These are phyloP conservation scores for Tetrahymena thermophila DNA, from an alignment of 73 alveolate species.

Conservation along the genomic window DNA sequence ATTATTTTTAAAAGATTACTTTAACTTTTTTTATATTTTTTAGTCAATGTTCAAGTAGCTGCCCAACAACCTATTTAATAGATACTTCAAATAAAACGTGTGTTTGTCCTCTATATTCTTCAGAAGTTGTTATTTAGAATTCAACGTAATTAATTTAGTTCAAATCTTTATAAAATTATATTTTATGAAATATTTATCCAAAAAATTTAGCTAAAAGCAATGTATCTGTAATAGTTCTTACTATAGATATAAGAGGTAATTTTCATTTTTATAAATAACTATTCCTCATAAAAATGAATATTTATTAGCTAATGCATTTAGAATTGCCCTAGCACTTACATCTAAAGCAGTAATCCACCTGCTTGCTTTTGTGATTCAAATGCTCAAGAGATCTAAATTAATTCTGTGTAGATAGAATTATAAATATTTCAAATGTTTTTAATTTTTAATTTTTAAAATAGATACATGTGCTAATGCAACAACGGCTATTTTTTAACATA, in stretches of 20 bases:
- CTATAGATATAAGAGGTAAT: not conserved
- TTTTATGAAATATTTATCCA: not conserved
- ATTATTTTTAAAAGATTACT: too few relatives aligned
- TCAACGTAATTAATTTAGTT: not conserved
- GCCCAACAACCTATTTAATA: not conserved
- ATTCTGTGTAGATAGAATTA: not conserved
- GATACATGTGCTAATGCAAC: not conserved
- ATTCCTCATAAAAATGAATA: not conserved
- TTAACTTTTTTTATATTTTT: too few relatives aligned
- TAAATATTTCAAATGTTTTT: too few relatives aligned
- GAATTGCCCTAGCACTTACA: not conserved
- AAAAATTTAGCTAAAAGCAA: not conserved
- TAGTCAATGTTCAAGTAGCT: not conserved
- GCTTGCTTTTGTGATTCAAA: not conserved
- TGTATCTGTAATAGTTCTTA: not conserved
- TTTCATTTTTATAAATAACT: not conserved
- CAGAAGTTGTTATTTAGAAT: not conserved
- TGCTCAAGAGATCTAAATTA: not conserved
- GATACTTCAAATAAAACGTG: not conserved
- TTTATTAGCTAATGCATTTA: not conserved
- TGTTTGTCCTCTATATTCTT: not conserved
- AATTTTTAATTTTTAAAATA: too few relatives aligned
- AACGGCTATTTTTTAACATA: not conserved
- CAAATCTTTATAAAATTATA: not conserved
- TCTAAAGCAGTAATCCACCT: not conserved